Base-by-base conservation (phyloP, 2,329 filamentous ascomycete species). In the Rugonectria rugulosa region DNA sequence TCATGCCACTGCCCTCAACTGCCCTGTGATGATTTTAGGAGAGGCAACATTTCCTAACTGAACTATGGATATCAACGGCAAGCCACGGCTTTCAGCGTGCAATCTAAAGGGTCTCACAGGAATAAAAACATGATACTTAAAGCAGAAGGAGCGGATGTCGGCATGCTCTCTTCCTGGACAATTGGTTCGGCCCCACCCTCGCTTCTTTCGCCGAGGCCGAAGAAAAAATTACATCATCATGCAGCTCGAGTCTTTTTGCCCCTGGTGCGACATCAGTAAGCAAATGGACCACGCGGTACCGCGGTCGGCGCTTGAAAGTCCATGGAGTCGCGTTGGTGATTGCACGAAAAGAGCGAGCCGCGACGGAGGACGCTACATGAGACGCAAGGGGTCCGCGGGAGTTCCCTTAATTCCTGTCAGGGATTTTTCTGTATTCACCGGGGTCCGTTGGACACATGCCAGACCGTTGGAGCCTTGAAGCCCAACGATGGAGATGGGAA, bases 141-240 rank as follows among this genome's bases (percentile, higher is more conserved):
- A 51, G 47, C 15, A 46, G 42, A 23, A 37, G 37, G 19, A 21
- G 8, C 21, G 10, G 17, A 10, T n/a, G 31, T 7, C n/a, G 31
- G 31, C 31, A 10, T 36, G 32, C n/a, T 36, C 6, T 9, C 12
- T 36, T 15, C 14, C 19, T 38, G 5, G n/a, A 10, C 8, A 17
- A 23, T 21, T 45, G 14, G 23, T 23, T 20, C 41, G 34, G 14
- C 20, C 20, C 12, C 24, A 10, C 41, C 17, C 11, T 34, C 20
- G 12, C 14, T 15, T 15, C 14, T 9, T n/a, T 53, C 64, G 58
- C 58, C 52, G 34, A 42, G 45, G 31, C 62, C 61, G 53, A 65
- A 32, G 31, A 36, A 36, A 29, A 32, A 27, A 57, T 66, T 66
- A 62, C 64, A 66, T 66, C 64, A 66, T 47, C 34, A 34, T 66